Conservation (phyloP, 2,329 filamentous ascomycete genomes). For the Aspergillus sp. region DNA sequence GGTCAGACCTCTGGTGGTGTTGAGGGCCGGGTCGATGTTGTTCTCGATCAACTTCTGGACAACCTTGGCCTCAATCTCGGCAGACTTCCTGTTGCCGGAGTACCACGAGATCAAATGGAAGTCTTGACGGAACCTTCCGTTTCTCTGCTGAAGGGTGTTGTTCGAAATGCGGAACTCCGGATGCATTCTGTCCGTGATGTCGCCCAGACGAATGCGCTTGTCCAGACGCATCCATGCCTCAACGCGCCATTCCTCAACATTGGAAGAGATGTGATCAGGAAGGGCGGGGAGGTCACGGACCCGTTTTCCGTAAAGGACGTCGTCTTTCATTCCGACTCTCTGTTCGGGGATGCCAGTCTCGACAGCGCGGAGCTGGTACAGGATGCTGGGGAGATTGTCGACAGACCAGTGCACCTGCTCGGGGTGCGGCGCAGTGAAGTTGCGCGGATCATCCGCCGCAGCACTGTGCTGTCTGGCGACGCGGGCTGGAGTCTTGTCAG, state of each 20-base stretch:
- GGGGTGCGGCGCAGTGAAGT: slow-evolving; percentile 2
- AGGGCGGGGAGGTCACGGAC: slow-evolving; percentile 11
- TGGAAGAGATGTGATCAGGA: slow-evolving; percentile 19
- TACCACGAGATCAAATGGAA: slow-evolving; percentile 21
- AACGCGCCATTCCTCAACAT: slow-evolving; percentile 23
- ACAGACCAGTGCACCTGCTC: slow-evolving; percentile 7
- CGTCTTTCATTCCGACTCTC: neutral
- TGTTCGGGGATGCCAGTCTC: neutral
- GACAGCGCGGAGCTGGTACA: neutral
- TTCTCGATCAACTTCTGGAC: slow-evolving; percentile 3
- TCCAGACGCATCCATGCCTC: slow-evolving; percentile 26
- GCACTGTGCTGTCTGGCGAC: neutral
- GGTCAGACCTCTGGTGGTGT: slow-evolving; percentile 15
- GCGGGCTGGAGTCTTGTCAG: neutral
- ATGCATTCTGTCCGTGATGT: slow-evolving; percentile 21
- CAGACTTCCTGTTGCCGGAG: slow-evolving; percentile 14
- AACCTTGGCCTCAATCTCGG: slow-evolving; percentile 4
- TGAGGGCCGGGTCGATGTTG: slow-evolving; percentile 6
- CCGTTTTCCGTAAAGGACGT: neutral
- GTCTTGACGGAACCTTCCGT: slow-evolving; percentile 16
- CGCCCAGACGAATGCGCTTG: slow-evolving; percentile 15
- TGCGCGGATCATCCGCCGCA: neutral
- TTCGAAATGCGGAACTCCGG: slow-evolving; percentile 7
- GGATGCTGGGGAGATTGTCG: neutral
- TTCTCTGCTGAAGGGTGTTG: slow-evolving; percentile 21